Evolutionary conservation across 345 rosid genomes (phyloP), one percentile per base, ranked within the genome.

Genomic region (Eucalyptus virginea): DNA sequence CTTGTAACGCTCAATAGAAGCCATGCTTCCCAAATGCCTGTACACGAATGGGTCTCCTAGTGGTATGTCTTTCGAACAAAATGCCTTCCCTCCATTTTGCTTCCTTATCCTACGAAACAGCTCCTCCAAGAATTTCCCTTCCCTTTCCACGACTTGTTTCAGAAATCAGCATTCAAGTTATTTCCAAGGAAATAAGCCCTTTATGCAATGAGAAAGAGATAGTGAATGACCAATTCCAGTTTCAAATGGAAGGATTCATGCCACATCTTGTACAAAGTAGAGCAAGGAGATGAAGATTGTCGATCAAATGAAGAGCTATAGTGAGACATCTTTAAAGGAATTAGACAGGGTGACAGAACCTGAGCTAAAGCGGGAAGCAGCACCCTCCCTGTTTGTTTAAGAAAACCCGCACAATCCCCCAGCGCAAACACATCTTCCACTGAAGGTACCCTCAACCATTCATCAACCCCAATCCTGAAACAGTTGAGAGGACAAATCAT

Each of bases 1-100:
- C 98, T 96, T 95, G 88, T 93, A 95, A 52, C 96, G 92, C 15
- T 96, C 98, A 3, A 95, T 93, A 1, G 94, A 89, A 34, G 97
- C 98, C 97, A 95, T 95, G 93, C 96, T 96, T 50, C 96, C 96
- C 2, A 94, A 88, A 80, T 95, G 96, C 89, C 86, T 94, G 89
- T 95, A 96, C 72, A 93, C 95, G 87, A 96, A 96, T 21, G 94
- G 96, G 81, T 93, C 93, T 23, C 96, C 95, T 4, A 93, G 89
- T 72, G 91, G 50, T 16, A 91, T 86, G 90, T 91, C 94, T 69
- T 91, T 93, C 11, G 91, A 92, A 56, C 91, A 86, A 11, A 81
- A 90, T 32, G 96, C 96, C 88, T 92, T 93, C 83, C 95, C 98
- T 37, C 93, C 96, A 69, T 90, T 88, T 86, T 90, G 90, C 89